phyloP scores from a whole-genome alignment of 208 protist species.

The Porcisia deanei region DNA sequence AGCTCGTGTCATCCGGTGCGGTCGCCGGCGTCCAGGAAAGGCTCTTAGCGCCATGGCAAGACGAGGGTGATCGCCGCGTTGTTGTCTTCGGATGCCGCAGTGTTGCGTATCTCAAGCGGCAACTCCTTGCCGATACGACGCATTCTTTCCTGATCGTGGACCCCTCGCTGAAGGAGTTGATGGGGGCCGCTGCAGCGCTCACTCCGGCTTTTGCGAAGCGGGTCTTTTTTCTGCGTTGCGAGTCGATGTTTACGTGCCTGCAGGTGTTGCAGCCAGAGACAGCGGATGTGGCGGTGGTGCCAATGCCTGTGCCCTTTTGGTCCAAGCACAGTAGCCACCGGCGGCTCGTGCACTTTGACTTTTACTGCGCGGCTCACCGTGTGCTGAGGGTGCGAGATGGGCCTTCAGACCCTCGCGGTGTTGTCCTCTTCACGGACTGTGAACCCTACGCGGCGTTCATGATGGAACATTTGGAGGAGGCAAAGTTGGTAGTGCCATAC shows the following conservation, averaged over 20 bases:
- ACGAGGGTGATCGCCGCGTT: slow-evolving; percentile 24
- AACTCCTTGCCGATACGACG: slow-evolving; percentile 33
- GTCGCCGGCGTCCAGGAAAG: slow-evolving; percentile 18
- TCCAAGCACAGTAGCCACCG: slow-evolving; percentile 62
- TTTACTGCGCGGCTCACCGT: slow-evolving; percentile 61
- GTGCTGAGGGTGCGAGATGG: slow-evolving; percentile 32
- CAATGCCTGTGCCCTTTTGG: slow-evolving; percentile 80
- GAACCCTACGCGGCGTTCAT: slow-evolving; percentile 78
- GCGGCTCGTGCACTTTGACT: slow-evolving; percentile 69
- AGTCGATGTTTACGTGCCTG: slow-evolving; percentile 73
- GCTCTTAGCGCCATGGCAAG: slow-evolving; percentile 34
- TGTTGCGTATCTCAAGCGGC: slow-evolving; percentile 51
- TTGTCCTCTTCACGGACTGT: slow-evolving; percentile 80
- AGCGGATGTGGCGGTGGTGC: slow-evolving; percentile 64
- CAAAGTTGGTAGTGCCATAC: slow-evolving; percentile 80
- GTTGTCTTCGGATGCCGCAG: slow-evolving; percentile 70
- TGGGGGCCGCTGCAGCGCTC: slow-evolving; percentile 36
- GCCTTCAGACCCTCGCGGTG: slow-evolving; percentile 58
- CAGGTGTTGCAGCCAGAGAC: slow-evolving; percentile 38
- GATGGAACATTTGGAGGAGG: slow-evolving; percentile 83
- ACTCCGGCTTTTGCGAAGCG: slow-evolving; percentile 20
- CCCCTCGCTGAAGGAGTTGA: slow-evolving; percentile 49
- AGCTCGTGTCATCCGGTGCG: slow-evolving; percentile 25
- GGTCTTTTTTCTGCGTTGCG: slow-evolving; percentile 70
- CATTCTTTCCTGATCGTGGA: slow-evolving; percentile 68